Evolutionary conservation across 441 rosid species (phyloP).

Genomic region (Euphorbia celastroides): DNA sequence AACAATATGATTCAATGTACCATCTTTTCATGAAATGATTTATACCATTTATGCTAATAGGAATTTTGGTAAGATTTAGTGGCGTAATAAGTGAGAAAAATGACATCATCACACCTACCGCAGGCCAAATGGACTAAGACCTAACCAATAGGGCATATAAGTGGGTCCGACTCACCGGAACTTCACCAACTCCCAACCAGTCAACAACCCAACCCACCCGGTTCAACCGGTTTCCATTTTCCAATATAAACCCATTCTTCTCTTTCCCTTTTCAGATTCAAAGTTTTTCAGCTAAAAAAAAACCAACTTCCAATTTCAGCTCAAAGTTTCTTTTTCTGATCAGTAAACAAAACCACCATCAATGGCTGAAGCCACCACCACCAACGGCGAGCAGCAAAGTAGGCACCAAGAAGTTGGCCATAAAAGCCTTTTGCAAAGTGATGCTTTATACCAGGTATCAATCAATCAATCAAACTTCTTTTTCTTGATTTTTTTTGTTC

Average conservation of each 20-base stretch:
- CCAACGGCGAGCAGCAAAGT: constrained; percentile 39
- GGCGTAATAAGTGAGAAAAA: not conserved
- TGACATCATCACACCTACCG: constrained; percentile 2
- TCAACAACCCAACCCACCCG: constrained; percentile 23
- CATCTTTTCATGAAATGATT: no score
- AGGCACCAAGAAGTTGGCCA: constrained; percentile 77
- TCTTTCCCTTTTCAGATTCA: constrained; percentile 9
- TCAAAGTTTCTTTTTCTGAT: no score
- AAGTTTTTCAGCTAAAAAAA: not conserved
- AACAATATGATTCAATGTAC: no score
- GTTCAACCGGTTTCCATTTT: constrained; percentile 21
- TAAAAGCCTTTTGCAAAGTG: no score
- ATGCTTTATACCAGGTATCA: constrained; percentile 93
- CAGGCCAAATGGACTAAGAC: not conserved
- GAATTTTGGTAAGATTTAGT: not conserved
- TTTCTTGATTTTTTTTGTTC: not conserved
- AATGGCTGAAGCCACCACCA: no score
- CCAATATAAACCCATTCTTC: constrained; percentile 22
- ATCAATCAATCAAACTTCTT: not conserved
- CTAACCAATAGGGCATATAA: not conserved
- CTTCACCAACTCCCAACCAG: constrained; percentile 54
- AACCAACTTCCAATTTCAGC: not conserved
- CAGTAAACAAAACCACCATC: no score
- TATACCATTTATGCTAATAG: no score
- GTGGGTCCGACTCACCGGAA: constrained; percentile 7